Conservation (phyloP, 2,329 filamentous ascomycete genomes). For the Leptographium flavum region DNA sequence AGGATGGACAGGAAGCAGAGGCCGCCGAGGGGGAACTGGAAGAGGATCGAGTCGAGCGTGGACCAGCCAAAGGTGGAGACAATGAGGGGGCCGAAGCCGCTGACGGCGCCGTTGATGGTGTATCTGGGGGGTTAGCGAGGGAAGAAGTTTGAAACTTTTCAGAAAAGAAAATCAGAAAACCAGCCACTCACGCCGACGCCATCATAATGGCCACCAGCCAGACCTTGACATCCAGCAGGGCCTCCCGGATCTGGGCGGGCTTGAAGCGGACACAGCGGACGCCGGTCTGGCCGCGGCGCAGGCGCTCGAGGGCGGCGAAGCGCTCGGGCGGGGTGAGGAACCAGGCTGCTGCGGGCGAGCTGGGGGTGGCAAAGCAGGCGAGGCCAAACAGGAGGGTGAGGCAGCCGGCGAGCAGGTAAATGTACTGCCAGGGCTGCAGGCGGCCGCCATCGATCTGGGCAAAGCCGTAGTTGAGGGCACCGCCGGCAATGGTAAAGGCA, state of each 20-base stretch:
- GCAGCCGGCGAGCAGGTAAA: slow-evolving; percentile 50
- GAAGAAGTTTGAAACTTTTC: background rate
- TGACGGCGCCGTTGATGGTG: slow-evolving; percentile 57
- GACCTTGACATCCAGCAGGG: slow-evolving; percentile 42
- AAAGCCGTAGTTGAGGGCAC: slow-evolving; percentile 52
- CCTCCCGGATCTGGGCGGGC: slow-evolving; percentile 40
- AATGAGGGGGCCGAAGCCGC: slow-evolving; percentile 57
- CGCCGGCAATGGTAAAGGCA: slow-evolving; percentile 48
- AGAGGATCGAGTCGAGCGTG: slow-evolving; percentile 50
- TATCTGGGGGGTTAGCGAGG: slow-evolving; percentile 26
- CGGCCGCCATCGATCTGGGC: slow-evolving; percentile 42
- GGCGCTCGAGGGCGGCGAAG: slow-evolving; percentile 48
- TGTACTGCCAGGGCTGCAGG: slow-evolving; percentile 53
- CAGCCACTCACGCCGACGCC: slow-evolving; percentile 37
- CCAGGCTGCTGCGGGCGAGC: slow-evolving; percentile 53
- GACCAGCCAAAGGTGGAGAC: slow-evolving; percentile 57
- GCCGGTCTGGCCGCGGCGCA: slow-evolving; percentile 48
- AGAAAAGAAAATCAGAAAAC: background rate
- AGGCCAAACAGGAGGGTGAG: slow-evolving; percentile 51
- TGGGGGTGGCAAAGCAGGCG: slow-evolving; percentile 44
- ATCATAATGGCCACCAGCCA: slow-evolving; percentile 55
- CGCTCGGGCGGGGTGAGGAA: slow-evolving; percentile 50
- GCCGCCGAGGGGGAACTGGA: slow-evolving; percentile 60
- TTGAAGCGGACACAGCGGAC: slow-evolving; percentile 49
- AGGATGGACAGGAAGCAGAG: slow-evolving; percentile 55